Evolutionary conservation across 495 filamentous ascomycete species (phyloP).

Genomic region (Chaetomium cochliodes): DNA sequence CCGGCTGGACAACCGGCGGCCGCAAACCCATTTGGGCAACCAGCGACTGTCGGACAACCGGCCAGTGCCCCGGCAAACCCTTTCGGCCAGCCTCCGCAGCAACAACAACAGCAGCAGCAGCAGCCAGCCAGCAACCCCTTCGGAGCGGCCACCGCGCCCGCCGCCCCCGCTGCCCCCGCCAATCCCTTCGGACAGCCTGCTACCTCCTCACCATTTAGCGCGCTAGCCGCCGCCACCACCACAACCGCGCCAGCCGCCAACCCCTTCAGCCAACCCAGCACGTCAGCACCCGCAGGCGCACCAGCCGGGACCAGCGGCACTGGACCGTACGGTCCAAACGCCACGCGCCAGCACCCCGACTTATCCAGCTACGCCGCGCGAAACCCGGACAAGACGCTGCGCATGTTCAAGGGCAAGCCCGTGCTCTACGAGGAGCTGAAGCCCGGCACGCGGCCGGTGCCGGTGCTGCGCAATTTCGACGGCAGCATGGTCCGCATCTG

Average conservation of each 20-base stretch:
- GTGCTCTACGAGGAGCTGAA: conserved; percentile 37
- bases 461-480: conserved; percentile 41
- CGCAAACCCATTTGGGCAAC: conserved; percentile 25
- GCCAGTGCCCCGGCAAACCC: conserved; percentile 6
- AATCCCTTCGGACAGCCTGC: conserved; percentile 20
- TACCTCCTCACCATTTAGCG: conserved; percentile 25
- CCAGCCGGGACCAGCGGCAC: conserved; percentile 28
- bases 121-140: conserved; percentile 17
- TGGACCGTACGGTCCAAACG: conserved; percentile 40
- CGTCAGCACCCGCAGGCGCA: conserved; percentile 29
- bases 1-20: conserved; percentile 7
- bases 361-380: conserved; percentile 39
- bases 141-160: background rate
- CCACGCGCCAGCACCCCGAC: conserved; percentile 46
- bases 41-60: background rate
- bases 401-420: conserved; percentile 44
- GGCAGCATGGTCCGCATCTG: conserved; percentile 58
- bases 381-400: conserved; percentile 34
- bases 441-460: conserved; percentile 27
- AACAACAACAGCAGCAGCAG: conserved; percentile 4
- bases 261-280: conserved; percentile 16
- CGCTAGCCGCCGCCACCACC: conserved; percentile 36
- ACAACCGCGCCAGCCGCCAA: conserved; percentile 31
- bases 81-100: conserved; percentile 14
- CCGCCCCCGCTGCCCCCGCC: conserved; percentile 8